Base-by-base conservation (phyloP, 2,329 filamentous ascomycete genomes). In the Torrubiella hemipterigena region DNA sequence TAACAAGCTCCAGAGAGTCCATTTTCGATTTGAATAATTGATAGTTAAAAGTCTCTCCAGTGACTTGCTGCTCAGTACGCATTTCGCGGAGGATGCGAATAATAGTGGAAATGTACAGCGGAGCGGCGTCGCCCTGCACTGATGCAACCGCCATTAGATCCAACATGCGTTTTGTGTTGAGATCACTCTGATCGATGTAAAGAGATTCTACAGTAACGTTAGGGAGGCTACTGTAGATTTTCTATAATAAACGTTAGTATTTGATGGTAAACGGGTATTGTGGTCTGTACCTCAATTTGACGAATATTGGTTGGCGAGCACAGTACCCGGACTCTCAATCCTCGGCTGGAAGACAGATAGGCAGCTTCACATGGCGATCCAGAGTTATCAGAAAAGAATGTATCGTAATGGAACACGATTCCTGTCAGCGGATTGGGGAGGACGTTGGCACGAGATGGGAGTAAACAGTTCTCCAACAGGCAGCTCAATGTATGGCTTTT, bases 371-470 rank as follows among this genome's bases (percentile, higher is more conserved):
- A 77, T 1, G 73, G 63, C 0, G 55, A 56, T 10, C 65, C 65
- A 2, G 58, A 51, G 0, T 47, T 42, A 26, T 67, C 61, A 0
- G 61, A 67, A 9, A 61, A 58, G 37, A 69, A 72, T 0, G 61
- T 63, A 39, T 77, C 73, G 35, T 76, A 81, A 38, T 81, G 74
- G 29, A 81, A 80, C 0, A 81, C 66, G 0, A 81, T 51, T 0
- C 69, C 74, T 0, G 72, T 69, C 1, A 80, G 51, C 0, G 73
- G 73, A 0, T 54, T 54, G 0, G 60, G 57, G 2, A 77, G 53
- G 1, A 49, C 45, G 6, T 65, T 67, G 0, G 65, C 53, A 0
- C 48, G 42, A 0, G 57, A 66, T 0, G 48, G 41, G 1, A 73
- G 50, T 0, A 80, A 51, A 21, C 66, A 75, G 38, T 71, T 74